Percentiles rank a stretch among this genome's conserved stretches.
These are phyloP conservation scores for Apocynum venetum DNA, from an alignment of 257 asterid species.

Conservation along the genomic window DNA sequence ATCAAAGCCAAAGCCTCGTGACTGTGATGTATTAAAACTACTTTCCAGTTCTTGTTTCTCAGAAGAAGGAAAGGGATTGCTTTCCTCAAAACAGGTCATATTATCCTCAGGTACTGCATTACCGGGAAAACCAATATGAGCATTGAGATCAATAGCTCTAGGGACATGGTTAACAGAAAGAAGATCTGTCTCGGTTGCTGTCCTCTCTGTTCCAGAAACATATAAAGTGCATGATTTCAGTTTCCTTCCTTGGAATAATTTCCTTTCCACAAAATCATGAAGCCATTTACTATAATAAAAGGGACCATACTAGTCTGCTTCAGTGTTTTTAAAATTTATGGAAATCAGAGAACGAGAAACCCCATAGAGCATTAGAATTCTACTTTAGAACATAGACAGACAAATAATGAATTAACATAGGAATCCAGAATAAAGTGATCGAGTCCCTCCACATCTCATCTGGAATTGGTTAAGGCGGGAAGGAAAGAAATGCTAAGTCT, in stretches of 20 bases:
- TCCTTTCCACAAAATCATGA: neutral
- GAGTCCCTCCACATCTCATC: neutral
- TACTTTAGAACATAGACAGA: neutral
- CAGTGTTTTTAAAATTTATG: neutral
- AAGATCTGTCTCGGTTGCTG: constrained; percentile 16
- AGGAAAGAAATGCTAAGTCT: neutral
- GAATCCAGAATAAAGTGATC: neutral
- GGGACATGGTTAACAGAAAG: constrained; percentile 23
- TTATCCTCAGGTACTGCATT: constrained; percentile 23
- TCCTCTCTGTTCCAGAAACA: constrained; percentile 48
- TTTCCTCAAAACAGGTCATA: constrained; percentile 26
- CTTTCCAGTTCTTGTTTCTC: constrained; percentile 25
- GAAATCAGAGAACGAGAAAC: neutral
- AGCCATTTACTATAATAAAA: neutral
- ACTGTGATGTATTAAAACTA: constrained; percentile 22
- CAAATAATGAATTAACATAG: neutral
- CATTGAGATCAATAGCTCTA: constrained; percentile 54
- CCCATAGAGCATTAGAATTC: neutral
- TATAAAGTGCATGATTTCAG: neutral
- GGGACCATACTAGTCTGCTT: neutral
- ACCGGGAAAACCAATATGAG: constrained; percentile 27
- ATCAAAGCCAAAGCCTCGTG: constrained; percentile 47
- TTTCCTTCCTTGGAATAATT: neutral
- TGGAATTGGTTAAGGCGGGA: neutral
- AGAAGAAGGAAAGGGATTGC: constrained; percentile 15